Conservation (phyloP, 768 basidiomycete species). For the Mycena pura region DNA sequence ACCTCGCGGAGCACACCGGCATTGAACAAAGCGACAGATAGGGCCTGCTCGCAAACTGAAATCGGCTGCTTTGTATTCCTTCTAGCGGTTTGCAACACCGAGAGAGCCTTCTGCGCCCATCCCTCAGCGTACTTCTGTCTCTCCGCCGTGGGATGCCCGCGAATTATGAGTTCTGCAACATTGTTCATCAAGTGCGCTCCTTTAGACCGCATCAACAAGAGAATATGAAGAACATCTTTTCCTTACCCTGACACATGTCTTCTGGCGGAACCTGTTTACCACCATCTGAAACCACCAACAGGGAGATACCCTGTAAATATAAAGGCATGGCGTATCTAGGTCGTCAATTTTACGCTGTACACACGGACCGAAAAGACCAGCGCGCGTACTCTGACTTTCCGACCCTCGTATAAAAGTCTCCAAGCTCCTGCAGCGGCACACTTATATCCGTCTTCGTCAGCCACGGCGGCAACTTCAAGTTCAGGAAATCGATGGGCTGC, state of each 20-base stretch:
- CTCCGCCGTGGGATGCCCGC: constrained; percentile 11
- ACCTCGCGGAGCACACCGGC: constrained; percentile 42
- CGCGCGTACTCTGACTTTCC: constrained; percentile 47
- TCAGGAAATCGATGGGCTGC: constrained; percentile 40
- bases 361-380: neutral
- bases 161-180: constrained; percentile 14
- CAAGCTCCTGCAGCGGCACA: constrained; percentile 55
- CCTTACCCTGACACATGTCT: constrained; percentile 13
- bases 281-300: constrained; percentile 43
- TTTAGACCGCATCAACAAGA: neutral
- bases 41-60: constrained; percentile 44
- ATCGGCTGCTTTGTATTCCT: constrained; percentile 27
- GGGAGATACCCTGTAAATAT: constrained; percentile 52
- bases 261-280: neutral
- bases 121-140: constrained; percentile 39
- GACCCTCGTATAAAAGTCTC: constrained; percentile 49
- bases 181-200: constrained; percentile 24
- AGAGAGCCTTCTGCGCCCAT: constrained; percentile 51
- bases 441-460: constrained; percentile 51
- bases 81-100: constrained; percentile 33
- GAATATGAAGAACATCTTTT: neutral
- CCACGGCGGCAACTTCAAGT: constrained; percentile 54
- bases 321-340: constrained; percentile 52
- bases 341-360: neutral
- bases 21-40: constrained; percentile 51